Evolutionary conservation across 2,329 filamentous ascomycete species (phyloP).

Genomic region (Tolypocladium tundrense): DNA sequence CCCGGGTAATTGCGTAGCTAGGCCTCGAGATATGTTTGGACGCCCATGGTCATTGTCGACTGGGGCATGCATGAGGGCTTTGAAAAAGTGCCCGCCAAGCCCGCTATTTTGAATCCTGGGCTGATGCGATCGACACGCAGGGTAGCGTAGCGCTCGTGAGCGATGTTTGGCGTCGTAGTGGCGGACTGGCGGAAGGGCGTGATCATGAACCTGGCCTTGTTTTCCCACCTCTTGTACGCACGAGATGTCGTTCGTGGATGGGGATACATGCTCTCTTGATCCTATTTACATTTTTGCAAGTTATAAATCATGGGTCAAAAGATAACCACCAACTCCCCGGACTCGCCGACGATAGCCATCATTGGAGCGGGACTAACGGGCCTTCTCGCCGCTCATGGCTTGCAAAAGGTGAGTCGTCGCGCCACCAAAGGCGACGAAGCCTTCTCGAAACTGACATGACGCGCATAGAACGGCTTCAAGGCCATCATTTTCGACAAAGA

Average conservation of each 20-base stretch:
- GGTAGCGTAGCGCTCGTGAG: not conserved
- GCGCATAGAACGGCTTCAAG: slow-evolving; percentile 19
- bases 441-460: not conserved
- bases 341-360: slow-evolving; percentile 17
- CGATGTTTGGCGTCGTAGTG: not conserved
- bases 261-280: not conserved
- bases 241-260: not conserved
- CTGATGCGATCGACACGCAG: not conserved
- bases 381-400: slow-evolving; percentile 23
- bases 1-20: not conserved
- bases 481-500: slow-evolving; percentile 22
- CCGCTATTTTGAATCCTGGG: not conserved
- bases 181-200: not conserved
- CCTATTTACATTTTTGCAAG: not conserved
- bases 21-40: not conserved
- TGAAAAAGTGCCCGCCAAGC: not conserved
- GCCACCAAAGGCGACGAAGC: not conserved
- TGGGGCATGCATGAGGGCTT: too few species aligned
- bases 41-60: not conserved
- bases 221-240: slow-evolving; percentile 26
- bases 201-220: slow-evolving; percentile 13
- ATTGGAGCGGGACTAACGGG: slow-evolving; percentile 28
- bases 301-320: not conserved
- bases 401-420: slow-evolving; percentile 18
- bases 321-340: slow-evolving; percentile 7